Evolutionary conservation across 1,139 yeast genomes (phyloP).

Genomic region (Pichia sp.): DNA sequence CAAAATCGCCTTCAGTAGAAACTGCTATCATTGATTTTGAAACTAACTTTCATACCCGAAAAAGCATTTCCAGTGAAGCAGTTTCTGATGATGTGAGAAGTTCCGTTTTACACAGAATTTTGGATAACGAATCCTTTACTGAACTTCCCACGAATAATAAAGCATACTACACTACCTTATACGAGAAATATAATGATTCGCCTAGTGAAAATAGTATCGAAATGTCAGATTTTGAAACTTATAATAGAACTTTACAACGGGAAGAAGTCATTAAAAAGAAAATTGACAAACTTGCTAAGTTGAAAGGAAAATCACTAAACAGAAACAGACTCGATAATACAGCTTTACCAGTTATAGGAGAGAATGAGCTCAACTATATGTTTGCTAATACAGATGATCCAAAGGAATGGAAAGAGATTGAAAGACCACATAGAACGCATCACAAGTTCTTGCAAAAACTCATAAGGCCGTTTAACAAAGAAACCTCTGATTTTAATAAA

Average conservation of each 20-base stretch:
- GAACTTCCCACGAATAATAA: slow-evolving; percentile 20
- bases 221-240: slow-evolving; percentile 33
- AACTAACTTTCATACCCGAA: background rate
- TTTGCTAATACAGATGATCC: slow-evolving; percentile 13
- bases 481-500: background rate
- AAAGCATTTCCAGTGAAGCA: background rate
- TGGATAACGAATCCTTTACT: slow-evolving; percentile 15
- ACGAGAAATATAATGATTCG: slow-evolving; percentile 15
- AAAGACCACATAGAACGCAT: background rate
- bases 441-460: background rate
- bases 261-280: slow-evolving; percentile 30
- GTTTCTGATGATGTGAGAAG: slow-evolving; percentile 12
- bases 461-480: background rate
- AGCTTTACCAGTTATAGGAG: slow-evolving; percentile 18
- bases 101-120: slow-evolving; percentile 18
- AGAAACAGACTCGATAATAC: slow-evolving; percentile 1
- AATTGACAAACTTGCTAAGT: slow-evolving; percentile 29
- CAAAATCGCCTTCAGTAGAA: background rate
- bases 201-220: slow-evolving; percentile 5
- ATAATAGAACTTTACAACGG: slow-evolving; percentile 29
- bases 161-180: slow-evolving; percentile 24
- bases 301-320: slow-evolving; percentile 7
- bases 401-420: slow-evolving; percentile 14
- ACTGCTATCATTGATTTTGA: background rate
- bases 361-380: slow-evolving; percentile 19